A percentile compares a stretch with the other conserved stretches of the same genome.
These are phyloP conservation scores for Pseudogymnoascus sp. DNA, from an alignment of 2,329 filamentous ascomycete genomes.

Conservation along the genomic window DNA sequence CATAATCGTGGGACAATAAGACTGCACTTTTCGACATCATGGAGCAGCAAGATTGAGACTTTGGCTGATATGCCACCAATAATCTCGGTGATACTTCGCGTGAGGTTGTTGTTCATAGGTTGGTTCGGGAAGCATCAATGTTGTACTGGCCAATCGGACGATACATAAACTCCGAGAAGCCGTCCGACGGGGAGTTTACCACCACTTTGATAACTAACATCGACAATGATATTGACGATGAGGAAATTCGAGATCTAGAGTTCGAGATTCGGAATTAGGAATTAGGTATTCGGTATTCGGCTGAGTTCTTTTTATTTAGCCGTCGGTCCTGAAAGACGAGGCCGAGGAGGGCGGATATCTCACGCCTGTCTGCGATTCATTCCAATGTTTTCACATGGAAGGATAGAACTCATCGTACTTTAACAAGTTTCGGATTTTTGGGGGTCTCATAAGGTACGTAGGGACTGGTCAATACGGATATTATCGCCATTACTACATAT, in stretches of 20 bases:
- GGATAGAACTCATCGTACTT: background rate
- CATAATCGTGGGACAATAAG: background rate
- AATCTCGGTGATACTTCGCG: background rate
- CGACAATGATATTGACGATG: background rate
- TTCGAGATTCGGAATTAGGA: background rate
- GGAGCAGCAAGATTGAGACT: background rate
- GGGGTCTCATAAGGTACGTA: too few species aligned
- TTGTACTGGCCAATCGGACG: slow-evolving; percentile 2
- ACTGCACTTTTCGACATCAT: background rate
- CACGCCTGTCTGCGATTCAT: background rate
- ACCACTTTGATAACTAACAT: background rate
- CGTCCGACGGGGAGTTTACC: background rate
- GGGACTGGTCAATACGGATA: too few species aligned
- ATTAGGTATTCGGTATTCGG: background rate
- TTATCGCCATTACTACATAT: background rate
- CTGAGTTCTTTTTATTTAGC: background rate
- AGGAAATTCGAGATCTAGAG: background rate
- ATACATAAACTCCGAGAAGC: background rate
- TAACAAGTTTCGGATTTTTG: background rate
- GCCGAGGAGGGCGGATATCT: background rate
- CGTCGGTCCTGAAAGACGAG: background rate
- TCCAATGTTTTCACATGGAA: background rate
- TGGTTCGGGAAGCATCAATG: background rate
- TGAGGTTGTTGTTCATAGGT: background rate
- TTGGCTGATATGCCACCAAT: background rate